Evolutionary conservation across 495 filamentous ascomycete genomes (phyloP).

Genomic region (Glutinoglossum americanum): DNA sequence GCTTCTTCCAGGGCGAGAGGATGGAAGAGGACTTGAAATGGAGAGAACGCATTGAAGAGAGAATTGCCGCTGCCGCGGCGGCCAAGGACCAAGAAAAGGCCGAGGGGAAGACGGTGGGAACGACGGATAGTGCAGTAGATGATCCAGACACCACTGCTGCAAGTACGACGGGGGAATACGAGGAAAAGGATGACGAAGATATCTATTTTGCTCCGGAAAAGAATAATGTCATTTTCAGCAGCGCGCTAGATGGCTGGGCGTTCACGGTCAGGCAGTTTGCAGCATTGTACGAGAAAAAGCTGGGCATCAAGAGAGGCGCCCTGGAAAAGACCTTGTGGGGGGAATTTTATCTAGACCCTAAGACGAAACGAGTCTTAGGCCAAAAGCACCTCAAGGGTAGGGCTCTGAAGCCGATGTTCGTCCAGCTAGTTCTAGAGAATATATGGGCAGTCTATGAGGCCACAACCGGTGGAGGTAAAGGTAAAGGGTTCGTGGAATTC

Average conservation of each 20-base stretch:
- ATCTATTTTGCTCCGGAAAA: constrained; percentile 96
- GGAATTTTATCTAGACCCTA: constrained; percentile 89
- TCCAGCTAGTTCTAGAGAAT: constrained; percentile 85
- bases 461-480: constrained; percentile 58
- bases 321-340: constrained; percentile 96
- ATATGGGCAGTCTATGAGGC: constrained; percentile 95
- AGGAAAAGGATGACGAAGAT: constrained; percentile 90
- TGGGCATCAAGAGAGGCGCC: constrained; percentile 77
- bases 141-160: constrained; percentile 15
- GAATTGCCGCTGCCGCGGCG: constrained; percentile 29
- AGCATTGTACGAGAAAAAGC: constrained; percentile 81
- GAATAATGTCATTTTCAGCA: constrained; percentile 97
- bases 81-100: constrained; percentile 28
- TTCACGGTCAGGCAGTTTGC: constrained; percentile 94
- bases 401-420: constrained; percentile 87
- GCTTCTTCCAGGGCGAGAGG: constrained; percentile 91
- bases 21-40: constrained; percentile 98
- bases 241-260: constrained; percentile 93
- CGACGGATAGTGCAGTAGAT: constrained; percentile 9
- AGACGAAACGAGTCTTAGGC: constrained; percentile 80
- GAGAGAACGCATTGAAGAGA: constrained; percentile 79
- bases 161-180: constrained; percentile 29
- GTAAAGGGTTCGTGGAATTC: constrained; percentile 44
- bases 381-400: constrained; percentile 86
- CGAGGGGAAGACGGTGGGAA: constrained; percentile 21